A percentile compares a stretch with the other conserved stretches of the same genome.
Conservation (phyloP, 768 basidiomycete genomes). For the Lentinula edodes region DNA sequence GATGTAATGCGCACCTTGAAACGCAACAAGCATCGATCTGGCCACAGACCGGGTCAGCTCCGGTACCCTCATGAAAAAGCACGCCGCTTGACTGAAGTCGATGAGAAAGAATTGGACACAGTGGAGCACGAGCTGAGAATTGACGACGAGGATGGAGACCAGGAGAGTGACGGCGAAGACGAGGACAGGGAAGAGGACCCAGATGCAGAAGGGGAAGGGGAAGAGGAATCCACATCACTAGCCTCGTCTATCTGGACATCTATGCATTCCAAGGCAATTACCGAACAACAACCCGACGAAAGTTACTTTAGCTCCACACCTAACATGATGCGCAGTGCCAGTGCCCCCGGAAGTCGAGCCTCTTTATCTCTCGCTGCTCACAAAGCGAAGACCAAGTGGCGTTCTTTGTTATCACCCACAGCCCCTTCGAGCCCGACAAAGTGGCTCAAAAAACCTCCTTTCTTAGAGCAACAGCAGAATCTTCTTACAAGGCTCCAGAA, state of each 20-base stretch:
- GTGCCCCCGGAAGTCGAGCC: conserved; percentile 28
- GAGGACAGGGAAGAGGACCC: conserved; percentile 22
- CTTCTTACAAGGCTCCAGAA: neutral
- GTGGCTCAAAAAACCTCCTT: conserved; percentile 20
- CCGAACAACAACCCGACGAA: conserved; percentile 36
- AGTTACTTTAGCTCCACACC: conserved; percentile 30
- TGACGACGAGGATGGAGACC: conserved; percentile 22
- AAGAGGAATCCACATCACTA: conserved; percentile 44
- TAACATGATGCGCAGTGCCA: conserved; percentile 16
- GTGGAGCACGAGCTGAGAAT: neutral
- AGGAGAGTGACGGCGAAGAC: conserved; percentile 30
- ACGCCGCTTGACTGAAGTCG: conserved; percentile 28
- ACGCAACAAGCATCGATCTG: conserved; percentile 32
- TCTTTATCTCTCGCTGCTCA: conserved; percentile 37
- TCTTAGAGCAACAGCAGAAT: conserved; percentile 5
- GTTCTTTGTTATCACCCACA: conserved; percentile 36
- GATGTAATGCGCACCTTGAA: conserved; percentile 64
- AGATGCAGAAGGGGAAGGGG: conserved; percentile 35
- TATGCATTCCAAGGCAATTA: conserved; percentile 30
- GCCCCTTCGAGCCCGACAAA: conserved; percentile 25
- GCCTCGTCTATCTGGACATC: conserved; percentile 50
- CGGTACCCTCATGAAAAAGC: conserved; percentile 26
- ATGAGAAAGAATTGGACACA: conserved; percentile 29
- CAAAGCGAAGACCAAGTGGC: conserved; percentile 53
- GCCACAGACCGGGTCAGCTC: conserved; percentile 30